Evolutionary conservation across 306 rosid genomes (phyloP).

Genomic region (Abrus pulchellus): DNA sequence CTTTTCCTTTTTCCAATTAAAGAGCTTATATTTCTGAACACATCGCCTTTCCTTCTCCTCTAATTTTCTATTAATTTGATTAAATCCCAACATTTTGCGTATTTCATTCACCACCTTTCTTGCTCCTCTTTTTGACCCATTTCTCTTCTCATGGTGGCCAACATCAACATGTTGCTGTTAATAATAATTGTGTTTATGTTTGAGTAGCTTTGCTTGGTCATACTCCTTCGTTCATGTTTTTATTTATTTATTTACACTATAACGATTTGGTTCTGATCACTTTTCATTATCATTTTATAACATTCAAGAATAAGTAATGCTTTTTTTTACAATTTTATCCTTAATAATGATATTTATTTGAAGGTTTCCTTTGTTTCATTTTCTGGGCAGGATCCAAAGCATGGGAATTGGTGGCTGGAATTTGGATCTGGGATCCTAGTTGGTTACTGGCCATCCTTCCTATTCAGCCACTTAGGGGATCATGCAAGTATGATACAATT

Average conservation of each 20-base stretch:
- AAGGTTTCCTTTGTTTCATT: background rate
- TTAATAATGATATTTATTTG: background rate
- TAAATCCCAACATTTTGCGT: conserved; percentile 10
- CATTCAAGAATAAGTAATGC: too few relatives aligned
- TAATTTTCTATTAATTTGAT: conserved; percentile 10
- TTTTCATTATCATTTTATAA: too few relatives aligned
- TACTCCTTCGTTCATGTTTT: background rate
- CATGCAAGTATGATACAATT: conserved; percentile 87
- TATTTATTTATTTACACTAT: too few relatives aligned
- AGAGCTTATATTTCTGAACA: conserved; percentile 44
- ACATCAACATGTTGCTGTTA: background rate
- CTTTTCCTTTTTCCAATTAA: conserved; percentile 49
- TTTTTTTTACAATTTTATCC: too few relatives aligned
- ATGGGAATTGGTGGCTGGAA: conserved; percentile 91
- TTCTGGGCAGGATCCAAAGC: conserved; percentile 75
- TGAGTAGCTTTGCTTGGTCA: conserved; percentile 41
- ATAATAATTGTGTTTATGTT: conserved; percentile 44
- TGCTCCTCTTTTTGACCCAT: conserved; percentile 43
- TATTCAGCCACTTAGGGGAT: conserved; percentile 70
- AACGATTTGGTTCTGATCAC: too few relatives aligned
- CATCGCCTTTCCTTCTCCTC: conserved; percentile 6
- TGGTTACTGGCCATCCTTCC: conserved; percentile 86
- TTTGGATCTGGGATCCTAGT: conserved; percentile 72
- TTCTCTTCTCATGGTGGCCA: conserved; percentile 18
- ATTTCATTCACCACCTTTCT: conserved; percentile 18